Percentiles rank a stretch among this genome's conserved stretches.
Evolutionary conservation across 2,329 filamentous ascomycete species (phyloP).

Genomic region (Alternaria gaisen): DNA sequence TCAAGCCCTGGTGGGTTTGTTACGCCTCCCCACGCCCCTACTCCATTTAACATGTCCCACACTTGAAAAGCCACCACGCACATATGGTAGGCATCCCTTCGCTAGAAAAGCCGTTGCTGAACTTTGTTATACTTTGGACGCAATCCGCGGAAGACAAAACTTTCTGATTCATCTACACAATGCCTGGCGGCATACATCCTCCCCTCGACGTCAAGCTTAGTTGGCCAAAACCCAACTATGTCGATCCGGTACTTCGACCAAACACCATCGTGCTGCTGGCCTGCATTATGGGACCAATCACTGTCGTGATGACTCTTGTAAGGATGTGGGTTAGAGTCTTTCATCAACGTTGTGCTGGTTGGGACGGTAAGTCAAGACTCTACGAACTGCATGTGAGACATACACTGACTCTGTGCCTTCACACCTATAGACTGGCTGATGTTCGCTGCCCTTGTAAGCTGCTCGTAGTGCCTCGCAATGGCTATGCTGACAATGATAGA

Average conservation of each 20-base stretch:
- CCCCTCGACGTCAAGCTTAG: conserved; percentile 33
- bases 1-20: conserved; percentile 9
- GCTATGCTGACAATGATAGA: conserved; percentile 22
- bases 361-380: conserved; percentile 19
- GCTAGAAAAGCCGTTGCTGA: conserved; percentile 6
- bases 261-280: conserved; percentile 30
- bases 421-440: conserved; percentile 36
- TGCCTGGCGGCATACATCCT: conserved; percentile 44
- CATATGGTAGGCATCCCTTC: conserved; percentile 33
- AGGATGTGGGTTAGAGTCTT: conserved; percentile 42
- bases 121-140: not conserved
- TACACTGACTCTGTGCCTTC: not conserved
- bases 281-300: conserved; percentile 35
- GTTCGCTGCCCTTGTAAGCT: conserved; percentile 35
- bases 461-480: not conserved
- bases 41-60: conserved; percentile 7
- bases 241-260: conserved; percentile 32
- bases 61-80: conserved; percentile 21
- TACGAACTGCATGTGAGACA: not conserved
- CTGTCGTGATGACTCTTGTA: conserved; percentile 31
- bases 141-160: not conserved
- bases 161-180: conserved; percentile 17
- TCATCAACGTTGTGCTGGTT: conserved; percentile 36
- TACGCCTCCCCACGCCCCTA: conserved; percentile 10
- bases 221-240: conserved; percentile 40